Conservation (phyloP, 441 rosid species). For the Syzygium malaccense region DNA sequence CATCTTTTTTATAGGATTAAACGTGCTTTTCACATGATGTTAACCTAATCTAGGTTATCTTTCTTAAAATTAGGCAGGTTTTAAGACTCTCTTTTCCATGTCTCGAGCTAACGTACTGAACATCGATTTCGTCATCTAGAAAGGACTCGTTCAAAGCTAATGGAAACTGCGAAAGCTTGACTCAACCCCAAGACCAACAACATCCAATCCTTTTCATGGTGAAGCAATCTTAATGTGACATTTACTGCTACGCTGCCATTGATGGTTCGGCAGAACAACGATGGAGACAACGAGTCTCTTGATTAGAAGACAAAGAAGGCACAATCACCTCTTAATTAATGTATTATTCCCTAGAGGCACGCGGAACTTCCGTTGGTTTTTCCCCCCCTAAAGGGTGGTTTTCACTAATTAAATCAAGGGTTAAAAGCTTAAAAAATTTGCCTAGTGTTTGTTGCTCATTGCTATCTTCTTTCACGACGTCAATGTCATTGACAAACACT, state of each 20-base stretch:
- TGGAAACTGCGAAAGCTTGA: not conserved
- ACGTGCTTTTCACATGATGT: not conserved
- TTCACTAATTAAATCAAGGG: not conserved
- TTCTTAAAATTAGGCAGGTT: not conserved
- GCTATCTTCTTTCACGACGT: not conserved
- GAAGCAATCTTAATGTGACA: not conserved
- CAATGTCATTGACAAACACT: not conserved
- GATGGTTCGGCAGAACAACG: not conserved
- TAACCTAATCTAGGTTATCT: not conserved
- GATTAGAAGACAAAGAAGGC: not conserved
- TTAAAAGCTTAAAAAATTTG: not conserved
- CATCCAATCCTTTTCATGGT: not conserved
- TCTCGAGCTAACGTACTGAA: not conserved
- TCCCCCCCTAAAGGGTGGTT: not conserved
- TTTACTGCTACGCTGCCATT: not conserved
- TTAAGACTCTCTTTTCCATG: not conserved
- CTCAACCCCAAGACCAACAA: not conserved
- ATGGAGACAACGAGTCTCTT: not conserved
- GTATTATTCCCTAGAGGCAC: not conserved
- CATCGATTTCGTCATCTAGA: not conserved
- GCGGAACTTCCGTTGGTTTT: not conserved
- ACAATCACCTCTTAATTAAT: not conserved
- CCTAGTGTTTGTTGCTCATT: not conserved
- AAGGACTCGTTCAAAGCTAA: not conserved
- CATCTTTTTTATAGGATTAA: not conserved